These are phyloP conservation scores for Pueraria montana DNA, from an alignment of 306 rosid genomes.

Conservation along the genomic window DNA sequence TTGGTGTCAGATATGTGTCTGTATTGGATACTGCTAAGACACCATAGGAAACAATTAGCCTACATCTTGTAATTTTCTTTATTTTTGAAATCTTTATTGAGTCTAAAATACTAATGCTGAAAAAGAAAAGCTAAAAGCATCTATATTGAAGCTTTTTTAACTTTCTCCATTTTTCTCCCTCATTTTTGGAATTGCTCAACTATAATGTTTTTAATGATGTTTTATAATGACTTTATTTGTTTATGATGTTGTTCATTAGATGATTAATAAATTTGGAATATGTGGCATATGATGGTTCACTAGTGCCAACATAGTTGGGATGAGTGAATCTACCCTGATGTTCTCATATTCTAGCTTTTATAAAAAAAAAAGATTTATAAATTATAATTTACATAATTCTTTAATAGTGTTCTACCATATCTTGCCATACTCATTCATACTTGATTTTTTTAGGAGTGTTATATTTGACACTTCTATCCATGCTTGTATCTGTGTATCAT, in stretches of 20 bases:
- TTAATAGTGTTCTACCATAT: not conserved
- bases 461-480: too few species aligned
- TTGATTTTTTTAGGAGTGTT: not conserved
- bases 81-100: not conserved
- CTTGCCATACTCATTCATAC: not conserved
- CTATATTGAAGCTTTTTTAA: not conserved
- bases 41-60: too few species aligned
- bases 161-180: not conserved
- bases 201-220: conserved; percentile 8
- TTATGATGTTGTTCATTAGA: not conserved
- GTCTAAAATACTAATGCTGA: not conserved
- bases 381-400: not conserved
- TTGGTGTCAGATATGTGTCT: too few species aligned
- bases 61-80: too few species aligned
- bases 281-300: too few species aligned
- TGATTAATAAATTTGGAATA: too few species aligned
- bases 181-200: not conserved
- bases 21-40: too few species aligned
- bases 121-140: not conserved
- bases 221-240: not conserved
- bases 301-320: too few species aligned
- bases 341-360: too few species aligned
- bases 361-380: too few species aligned
- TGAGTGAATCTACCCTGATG: too few species aligned
- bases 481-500: not conserved